These are phyloP conservation scores for Puccinia coronata DNA, from an alignment of 1,284 basidiomycete genomes.

Conservation along the genomic window DNA sequence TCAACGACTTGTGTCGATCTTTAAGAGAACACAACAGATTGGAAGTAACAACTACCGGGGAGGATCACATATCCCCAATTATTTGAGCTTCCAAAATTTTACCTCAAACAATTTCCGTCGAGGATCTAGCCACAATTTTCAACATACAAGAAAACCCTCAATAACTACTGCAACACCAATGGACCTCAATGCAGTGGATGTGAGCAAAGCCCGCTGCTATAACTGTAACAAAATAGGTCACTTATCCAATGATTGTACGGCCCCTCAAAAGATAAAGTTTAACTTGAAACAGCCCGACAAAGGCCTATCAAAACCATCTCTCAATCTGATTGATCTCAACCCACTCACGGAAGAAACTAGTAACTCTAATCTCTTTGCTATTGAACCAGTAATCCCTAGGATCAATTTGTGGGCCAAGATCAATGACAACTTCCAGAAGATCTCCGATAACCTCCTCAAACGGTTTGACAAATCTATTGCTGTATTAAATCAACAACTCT, in stretches of 20 bases:
- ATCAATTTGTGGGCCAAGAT: neutral
- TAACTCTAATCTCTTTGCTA: neutral
- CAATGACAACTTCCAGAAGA: neutral
- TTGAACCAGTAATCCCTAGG: neutral
- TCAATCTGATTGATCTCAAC: constrained; percentile 8
- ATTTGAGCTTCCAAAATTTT: neutral
- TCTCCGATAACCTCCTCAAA: too few species aligned
- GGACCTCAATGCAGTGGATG: constrained; percentile 19
- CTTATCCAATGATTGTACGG: constrained; percentile 20
- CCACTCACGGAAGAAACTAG: neutral
- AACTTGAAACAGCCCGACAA: neutral
- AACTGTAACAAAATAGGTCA: constrained; percentile 39
- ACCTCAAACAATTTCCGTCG: too few species aligned
- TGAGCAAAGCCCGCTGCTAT: constrained; percentile 2
- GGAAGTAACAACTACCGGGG: neutral
- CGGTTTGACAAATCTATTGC: too few species aligned
- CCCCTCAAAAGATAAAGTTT: neutral
- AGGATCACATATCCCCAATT: neutral
- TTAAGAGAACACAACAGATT: neutral
- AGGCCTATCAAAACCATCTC: neutral
- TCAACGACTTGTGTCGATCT: neutral
- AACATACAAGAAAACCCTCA: neutral
- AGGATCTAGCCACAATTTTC: neutral
- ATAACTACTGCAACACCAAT: neutral
- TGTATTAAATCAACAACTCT: too few species aligned